phyloP scores from a whole-genome alignment of 1,284 basidiomycete genomes.

The Xerocomus minutiporus region DNA sequence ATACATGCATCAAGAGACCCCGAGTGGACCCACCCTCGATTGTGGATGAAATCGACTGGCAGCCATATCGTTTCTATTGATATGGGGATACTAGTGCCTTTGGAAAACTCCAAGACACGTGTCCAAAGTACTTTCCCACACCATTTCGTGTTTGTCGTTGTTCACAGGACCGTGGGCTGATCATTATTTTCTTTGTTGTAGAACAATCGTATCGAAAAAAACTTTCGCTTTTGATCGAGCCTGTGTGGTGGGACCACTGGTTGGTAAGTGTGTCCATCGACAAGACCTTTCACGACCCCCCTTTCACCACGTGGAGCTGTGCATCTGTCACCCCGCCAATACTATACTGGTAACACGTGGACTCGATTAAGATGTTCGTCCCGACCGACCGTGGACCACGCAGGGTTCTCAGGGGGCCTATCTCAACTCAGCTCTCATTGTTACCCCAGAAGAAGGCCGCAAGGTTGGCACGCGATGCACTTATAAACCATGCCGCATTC shows the following conservation, averaged over 20 bases:
- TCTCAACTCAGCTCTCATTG: constrained; percentile 14
- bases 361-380: constrained; percentile 2
- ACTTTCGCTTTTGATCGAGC: background rate
- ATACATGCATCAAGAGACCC: constrained; percentile 21
- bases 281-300: background rate
- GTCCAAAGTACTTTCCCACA: constrained; percentile 2
- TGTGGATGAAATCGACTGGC: background rate
- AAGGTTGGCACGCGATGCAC: constrained; percentile 28
- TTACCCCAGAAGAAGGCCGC: constrained; percentile 30
- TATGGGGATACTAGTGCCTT: background rate
- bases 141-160: background rate
- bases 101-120: constrained; percentile 1
- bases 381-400: constrained; percentile 7
- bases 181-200: constrained; percentile 1
- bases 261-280: constrained; percentile 4
- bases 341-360: constrained; percentile 13
- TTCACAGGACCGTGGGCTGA: background rate
- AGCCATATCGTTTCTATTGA: background rate
- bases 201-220: background rate
- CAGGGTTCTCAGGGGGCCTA: constrained; percentile 21
- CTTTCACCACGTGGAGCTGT: constrained; percentile 18
- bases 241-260: background rate
- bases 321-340: constrained; percentile 1
- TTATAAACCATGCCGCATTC: constrained; percentile 24
- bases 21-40: constrained; percentile 4